Evolutionary conservation across 768 basidiomycete genomes (phyloP).

Genomic region (Suillus fuscotomentosus): DNA sequence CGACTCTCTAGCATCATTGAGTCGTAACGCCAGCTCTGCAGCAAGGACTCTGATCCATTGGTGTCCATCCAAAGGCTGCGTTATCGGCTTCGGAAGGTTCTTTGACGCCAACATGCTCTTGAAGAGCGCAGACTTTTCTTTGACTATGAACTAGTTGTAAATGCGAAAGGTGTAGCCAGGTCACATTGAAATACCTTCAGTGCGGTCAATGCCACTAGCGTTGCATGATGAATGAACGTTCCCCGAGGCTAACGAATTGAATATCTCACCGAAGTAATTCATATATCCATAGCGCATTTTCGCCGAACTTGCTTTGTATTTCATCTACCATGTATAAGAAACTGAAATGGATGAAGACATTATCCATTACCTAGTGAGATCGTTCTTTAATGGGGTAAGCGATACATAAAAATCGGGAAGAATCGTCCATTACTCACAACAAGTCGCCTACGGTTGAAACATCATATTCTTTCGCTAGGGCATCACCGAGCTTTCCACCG

Average conservation of each 20-base stretch:
- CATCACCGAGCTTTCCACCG: slow-evolving; percentile 91
- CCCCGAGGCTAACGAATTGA: not conserved
- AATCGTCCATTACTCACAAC: slow-evolving; percentile 51
- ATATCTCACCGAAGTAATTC: slow-evolving; percentile 75
- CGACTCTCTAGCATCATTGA: slow-evolving; percentile 76
- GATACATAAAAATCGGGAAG: not conserved
- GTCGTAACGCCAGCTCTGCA: slow-evolving; percentile 82
- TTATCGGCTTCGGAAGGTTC: slow-evolving; percentile 81
- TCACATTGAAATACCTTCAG: slow-evolving; percentile 59
- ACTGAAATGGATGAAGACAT: not conserved
- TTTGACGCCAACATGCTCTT: slow-evolving; percentile 99
- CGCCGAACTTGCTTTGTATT: slow-evolving; percentile 79
- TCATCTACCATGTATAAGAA: slow-evolving; percentile 47
- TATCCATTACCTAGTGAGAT: slow-evolving; percentile 52
- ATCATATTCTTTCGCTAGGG: slow-evolving; percentile 84
- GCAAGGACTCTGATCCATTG: slow-evolving; percentile 93
- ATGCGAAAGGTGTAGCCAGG: not conserved
- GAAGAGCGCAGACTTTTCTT: slow-evolving; percentile 72
- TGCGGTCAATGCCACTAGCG: slow-evolving; percentile 78
- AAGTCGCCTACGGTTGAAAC: slow-evolving; percentile 89
- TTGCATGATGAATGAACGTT: not conserved
- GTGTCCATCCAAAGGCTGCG: slow-evolving; percentile 67
- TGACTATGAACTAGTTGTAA: slow-evolving; percentile 51
- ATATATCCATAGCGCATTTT: slow-evolving; percentile 87
- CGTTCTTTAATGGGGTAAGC: slow-evolving; percentile 33